A percentile compares a stretch with the other conserved stretches of the same genome.
Evolutionary conservation across 1,284 basidiomycete species (phyloP).

Genomic region (Tausonia pullulans): DNA sequence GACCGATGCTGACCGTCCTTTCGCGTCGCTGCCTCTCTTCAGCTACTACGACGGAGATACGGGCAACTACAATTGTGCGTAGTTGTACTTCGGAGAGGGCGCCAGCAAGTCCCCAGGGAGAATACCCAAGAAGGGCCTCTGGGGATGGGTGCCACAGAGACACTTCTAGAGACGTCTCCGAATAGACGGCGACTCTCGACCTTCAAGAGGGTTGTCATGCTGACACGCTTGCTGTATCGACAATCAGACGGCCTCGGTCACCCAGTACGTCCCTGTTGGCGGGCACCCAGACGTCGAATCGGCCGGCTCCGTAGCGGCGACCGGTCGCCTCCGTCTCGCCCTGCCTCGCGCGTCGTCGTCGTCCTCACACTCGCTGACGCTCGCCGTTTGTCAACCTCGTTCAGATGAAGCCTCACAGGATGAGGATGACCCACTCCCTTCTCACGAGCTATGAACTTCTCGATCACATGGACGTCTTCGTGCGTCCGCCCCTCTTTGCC

Average conservation of each 20-base stretch:
- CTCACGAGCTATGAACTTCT: constrained; percentile 80
- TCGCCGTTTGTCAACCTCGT: constrained; percentile 80
- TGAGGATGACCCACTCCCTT: constrained; percentile 84
- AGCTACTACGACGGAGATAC: constrained; percentile 30
- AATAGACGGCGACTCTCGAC: neutral
- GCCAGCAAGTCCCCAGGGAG: neutral
- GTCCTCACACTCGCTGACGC: neutral
- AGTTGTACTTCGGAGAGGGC: neutral
- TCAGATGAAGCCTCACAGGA: constrained; percentile 91
- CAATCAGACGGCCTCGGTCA: neutral
- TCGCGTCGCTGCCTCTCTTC: neutral
- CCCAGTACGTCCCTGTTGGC: neutral
- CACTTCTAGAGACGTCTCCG: neutral
- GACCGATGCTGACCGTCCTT: neutral
- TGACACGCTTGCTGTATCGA: neutral
- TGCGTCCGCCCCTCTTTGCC: constrained; percentile 35
- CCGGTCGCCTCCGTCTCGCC: neutral
- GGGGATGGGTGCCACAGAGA: neutral
- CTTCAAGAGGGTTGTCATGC: neutral
- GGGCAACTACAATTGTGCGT: constrained; percentile 27
- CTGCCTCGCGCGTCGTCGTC: neutral
- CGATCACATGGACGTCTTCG: constrained; percentile 79
- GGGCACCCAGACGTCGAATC: neutral
- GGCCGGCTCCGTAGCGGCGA: no score
- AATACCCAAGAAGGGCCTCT: neutral